Percentiles rank a stretch among this genome's conserved stretches.
phyloP scores from a whole-genome alignment of 2,329 filamentous ascomycete genomes.

The Alternaria sp. region DNA sequence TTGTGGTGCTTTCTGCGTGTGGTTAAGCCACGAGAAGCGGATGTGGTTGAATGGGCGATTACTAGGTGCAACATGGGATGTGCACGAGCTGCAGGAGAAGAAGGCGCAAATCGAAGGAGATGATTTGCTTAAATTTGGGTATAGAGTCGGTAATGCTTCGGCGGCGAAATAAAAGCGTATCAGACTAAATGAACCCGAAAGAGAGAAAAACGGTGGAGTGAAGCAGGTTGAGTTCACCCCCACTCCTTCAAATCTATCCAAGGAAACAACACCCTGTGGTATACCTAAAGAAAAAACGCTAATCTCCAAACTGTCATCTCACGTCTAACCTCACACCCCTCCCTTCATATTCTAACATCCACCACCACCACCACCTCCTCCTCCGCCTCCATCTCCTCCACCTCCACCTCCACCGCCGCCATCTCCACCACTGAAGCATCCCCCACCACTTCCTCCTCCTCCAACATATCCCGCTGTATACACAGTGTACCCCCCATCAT shows the following conservation, averaged over 20 bases:
- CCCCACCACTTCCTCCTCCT: constrained; percentile 11
- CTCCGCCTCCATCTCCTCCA: constrained; percentile 19
- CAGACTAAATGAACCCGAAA: too few species aligned
- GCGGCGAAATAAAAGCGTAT: background rate
- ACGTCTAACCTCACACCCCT: background rate
- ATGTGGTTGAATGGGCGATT: constrained; percentile 46
- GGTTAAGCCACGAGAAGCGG: constrained; percentile 42
- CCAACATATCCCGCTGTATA: background rate
- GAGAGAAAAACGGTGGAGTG: too few species aligned
- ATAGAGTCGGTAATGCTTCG: constrained; percentile 22
- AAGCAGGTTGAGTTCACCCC: background rate
- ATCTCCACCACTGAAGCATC: constrained; percentile 12
- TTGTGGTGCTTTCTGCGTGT: constrained; percentile 47
- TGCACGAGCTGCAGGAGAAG: constrained; percentile 38
- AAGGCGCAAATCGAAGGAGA: constrained; percentile 31
- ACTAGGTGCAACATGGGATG: constrained; percentile 44
- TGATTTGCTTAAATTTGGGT: constrained; percentile 44
- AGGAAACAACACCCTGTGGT: too few species aligned
- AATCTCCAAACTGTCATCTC: too few species aligned
- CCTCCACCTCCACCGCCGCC: constrained; percentile 17
- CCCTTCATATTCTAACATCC: constrained; percentile 1
- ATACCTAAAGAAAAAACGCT: too few species aligned
- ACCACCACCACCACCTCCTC: constrained; percentile 12
- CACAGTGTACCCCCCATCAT: background rate
- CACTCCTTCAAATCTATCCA: background rate